phyloP scores from a whole-genome alignment of 73 alveolate species.

The Diophrys sp. region DNA sequence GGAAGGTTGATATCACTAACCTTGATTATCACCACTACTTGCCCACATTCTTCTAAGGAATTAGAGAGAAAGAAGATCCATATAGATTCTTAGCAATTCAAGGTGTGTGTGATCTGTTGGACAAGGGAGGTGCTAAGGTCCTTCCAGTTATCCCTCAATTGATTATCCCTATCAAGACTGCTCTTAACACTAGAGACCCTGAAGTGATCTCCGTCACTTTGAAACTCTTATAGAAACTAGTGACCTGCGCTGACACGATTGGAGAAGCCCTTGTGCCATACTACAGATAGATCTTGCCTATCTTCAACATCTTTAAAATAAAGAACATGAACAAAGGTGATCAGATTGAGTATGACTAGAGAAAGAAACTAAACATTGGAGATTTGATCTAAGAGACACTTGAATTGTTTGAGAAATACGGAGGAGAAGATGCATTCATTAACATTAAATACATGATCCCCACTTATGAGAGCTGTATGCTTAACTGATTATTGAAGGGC shows the following conservation, averaged over 20 bases:
- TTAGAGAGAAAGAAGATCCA: slow-evolving; percentile 97
- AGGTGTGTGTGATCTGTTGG: slow-evolving; percentile 89
- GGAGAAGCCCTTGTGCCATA: slow-evolving; percentile 99
- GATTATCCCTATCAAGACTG: slow-evolving; percentile 92
- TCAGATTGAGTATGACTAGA: slow-evolving; percentile 93
- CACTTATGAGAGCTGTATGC: slow-evolving; percentile 95
- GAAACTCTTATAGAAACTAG: slow-evolving; percentile 88
- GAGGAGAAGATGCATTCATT: slow-evolving; percentile 99
- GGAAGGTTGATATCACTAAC: slow-evolving; percentile 91
- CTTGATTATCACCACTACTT: slow-evolving; percentile 93
- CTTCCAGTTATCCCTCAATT: slow-evolving; percentile 95
- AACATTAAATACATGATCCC: slow-evolving; percentile 99
- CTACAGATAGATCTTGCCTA: too few species aligned
- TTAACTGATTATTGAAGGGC: too few species aligned
- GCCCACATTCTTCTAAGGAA: slow-evolving; percentile 97
- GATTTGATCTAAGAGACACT: slow-evolving; percentile 98
- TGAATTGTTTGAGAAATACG: slow-evolving; percentile 96
- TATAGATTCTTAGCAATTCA: slow-evolving; percentile 93
- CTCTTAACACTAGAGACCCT: slow-evolving; percentile 90
- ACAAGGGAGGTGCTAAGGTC: slow-evolving; percentile 85
- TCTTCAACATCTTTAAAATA: too few species aligned
- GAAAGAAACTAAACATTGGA: slow-evolving; percentile 85
- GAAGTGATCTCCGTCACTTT: slow-evolving; percentile 92
- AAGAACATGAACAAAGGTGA: slow-evolving; percentile 91
- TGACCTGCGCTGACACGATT: slow-evolving; percentile 80